Evolutionary conservation across 148 eudicot genomes (phyloP), one percentile per base, ranked within the genome.

Genomic region (Fagopyrum tataricum): DNA sequence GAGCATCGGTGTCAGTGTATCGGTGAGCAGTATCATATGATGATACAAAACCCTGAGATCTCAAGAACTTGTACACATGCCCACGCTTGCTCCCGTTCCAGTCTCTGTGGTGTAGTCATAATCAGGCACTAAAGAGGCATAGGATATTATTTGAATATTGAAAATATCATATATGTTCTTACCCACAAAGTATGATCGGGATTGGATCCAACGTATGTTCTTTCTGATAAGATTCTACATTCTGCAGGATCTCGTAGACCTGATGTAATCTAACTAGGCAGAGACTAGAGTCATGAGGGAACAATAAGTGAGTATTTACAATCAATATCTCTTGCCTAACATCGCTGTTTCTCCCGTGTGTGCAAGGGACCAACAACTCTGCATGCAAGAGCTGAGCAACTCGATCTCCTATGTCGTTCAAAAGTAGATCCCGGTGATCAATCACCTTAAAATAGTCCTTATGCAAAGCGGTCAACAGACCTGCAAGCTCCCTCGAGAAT

Each of bases 61-160:
- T 81, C 23, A 96, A 80, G 76, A 96, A 92, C 82, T 96, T 90
- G 85, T 92, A 96, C 73, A 96, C 89, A 79, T 92, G 97, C 42
- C 99, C 99, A 46, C 96, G 84, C 84, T 96, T 96, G 84, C 99
- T 96, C 47, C 99, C 99, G 67, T 96, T 96, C 99, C 99, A 96
- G 67, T 96, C 99, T 66, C 99, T 96, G 81, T 42, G 76, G 13
- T 51, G 67, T 64, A 39, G 47, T 58, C 59, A 21, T 20, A 64
- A 73, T 20, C 61, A 20, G 70, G 39, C 37, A 24, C 14, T 21
- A 72, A 6, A 72, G 55, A 55, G 39, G 7, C 64, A 74, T 40
- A 40, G 7, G 47, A 55, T 11, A 17, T 74, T 44, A 37, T 20
- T 43, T 56, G 20, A 44, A 44, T 40, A 26, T 9, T 31, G 44